These are phyloP conservation scores for Rhizopogon parksii DNA, from an alignment of 1,284 basidiomycete genomes.

Conservation along the genomic window DNA sequence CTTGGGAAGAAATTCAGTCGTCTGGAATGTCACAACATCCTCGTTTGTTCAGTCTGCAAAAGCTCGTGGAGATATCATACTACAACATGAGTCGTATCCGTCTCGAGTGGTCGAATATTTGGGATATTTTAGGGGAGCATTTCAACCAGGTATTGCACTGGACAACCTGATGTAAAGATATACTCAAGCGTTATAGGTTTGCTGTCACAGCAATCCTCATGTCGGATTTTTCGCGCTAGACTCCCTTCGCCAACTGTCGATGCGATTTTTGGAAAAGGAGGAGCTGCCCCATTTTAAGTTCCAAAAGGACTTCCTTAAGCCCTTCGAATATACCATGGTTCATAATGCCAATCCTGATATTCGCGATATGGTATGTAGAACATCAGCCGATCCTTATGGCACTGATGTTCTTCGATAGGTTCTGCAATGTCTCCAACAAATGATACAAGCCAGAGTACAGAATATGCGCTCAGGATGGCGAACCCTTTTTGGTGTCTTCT, in stretches of 20 bases:
- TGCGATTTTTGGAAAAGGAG: constrained; percentile 99
- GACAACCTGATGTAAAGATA: not conserved
- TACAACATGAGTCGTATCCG: constrained; percentile 99
- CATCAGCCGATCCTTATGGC: not conserved
- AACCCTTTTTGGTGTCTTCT: constrained; percentile 98
- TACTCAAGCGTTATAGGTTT: constrained; percentile 55
- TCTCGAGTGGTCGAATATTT: constrained; percentile 97
- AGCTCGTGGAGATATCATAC: constrained; percentile 98
- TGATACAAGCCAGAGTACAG: constrained; percentile 92
- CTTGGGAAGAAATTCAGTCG: constrained; percentile 99
- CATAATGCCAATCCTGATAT: constrained; percentile 94
- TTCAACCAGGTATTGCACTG: constrained; percentile 80
- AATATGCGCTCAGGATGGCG: constrained; percentile 98
- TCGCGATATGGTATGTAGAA: constrained; percentile 82
- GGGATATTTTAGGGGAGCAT: constrained; percentile 97
- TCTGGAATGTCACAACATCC: constrained; percentile 92
- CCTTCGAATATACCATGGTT: constrained; percentile 97
- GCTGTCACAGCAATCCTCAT: constrained; percentile 95
- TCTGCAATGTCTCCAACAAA: constrained; percentile 96
- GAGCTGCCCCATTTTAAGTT: constrained; percentile 98
- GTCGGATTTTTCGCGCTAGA: constrained; percentile 97
- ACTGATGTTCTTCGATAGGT: constrained; percentile 44
- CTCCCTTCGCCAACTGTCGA: constrained; percentile 94
- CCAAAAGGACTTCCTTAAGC: constrained; percentile 98
- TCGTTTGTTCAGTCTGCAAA: constrained; percentile 95